Evolutionary conservation across 306 rosid genomes (phyloP), one percentile per base, ranked within the genome.

Genomic region (Sicyos edulis): DNA sequence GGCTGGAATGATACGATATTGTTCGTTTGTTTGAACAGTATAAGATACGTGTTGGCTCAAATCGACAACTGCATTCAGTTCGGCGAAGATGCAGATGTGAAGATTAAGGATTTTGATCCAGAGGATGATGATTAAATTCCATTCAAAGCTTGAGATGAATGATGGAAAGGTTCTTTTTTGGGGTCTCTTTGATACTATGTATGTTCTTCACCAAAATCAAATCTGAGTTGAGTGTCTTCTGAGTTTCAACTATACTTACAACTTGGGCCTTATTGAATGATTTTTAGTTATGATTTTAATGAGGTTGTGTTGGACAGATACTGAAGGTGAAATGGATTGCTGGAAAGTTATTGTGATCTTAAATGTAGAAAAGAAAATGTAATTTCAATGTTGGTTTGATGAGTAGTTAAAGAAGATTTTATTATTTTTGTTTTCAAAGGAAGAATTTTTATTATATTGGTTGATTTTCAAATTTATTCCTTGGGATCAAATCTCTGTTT

Each of bases 61-160:
- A 89, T 87, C 37, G 96, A 85, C 78, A 77, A 60, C 71, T 76
- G 81, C 85, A 75, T 86, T 70, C 89, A 82, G 72, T 91, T 62
- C 60, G 89, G 95, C 73, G 97, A 91, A 83, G 96, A 88, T 73
- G 91, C 89, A 0, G 91, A 88, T 66, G 89, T 87, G 82, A 91
- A 85, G 81, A 53, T 86, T 42, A 87, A 67, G 81, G 91, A 89
- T 82, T 82, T 83, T 67, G 96, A 88, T 77, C 84, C 79, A 1
- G 87, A 82, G 53, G 92, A 85, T 52, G 93, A 88, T 63, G 83
- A 74, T 8, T 65, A 84, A 66, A 45, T 45, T 40, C 6, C 55
- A 45, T 42, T 65, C 8, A 17, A 42, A 15, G 10, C n/a, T 64
- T 40, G 15, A 37, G 70, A 15, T 29, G 6, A 29, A n/a, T n/a